Base-by-base conservation (phyloP, 1,284 basidiomycete species). In the Schizophyllum commune region DNA sequence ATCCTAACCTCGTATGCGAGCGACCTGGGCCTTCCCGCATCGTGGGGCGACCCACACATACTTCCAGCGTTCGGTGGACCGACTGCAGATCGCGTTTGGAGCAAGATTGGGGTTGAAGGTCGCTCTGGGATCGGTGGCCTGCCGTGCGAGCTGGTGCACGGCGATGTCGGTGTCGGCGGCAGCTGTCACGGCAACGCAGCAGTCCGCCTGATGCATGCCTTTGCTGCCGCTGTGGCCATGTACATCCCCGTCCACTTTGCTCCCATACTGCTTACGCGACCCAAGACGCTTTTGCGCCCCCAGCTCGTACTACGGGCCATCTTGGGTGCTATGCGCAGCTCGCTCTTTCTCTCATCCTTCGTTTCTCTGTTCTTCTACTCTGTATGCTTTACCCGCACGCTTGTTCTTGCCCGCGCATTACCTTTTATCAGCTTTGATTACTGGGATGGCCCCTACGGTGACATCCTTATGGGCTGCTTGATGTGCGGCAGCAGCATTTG, bases 211-310 rank as follows among this genome's bases (percentile, higher is more conserved):
- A 55, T 74, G 6, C 77, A 77, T 58, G 88, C 82, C 0, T 89
- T 91, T 66, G 66, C 79, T 9, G 76, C 89, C 68, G 83, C 86
- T 0, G 66, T 88, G 21, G 77, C 76, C 1, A 79, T 91, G 27
- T 89, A 91, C 68, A 72, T 88, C 58, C 89, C 89, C 1, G 89
- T 88, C 0, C 88, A 91, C 68, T 78, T 88, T 65, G 68, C 90
- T 32, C 88, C 89, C 1, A 72, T 83, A 52, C 71, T 91, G 7
- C 69, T 90, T 21, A 83, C 81, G 4, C 79, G 78, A 19, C 88
- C 89, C 1, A 73, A 72, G 55, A 74, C 73, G 9, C 75, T 90
- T 9, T 70, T 88, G 1, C 71, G 74, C 15, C 74, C 75, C 1
- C 73, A 73, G 21, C 73, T 71, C 62, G 62, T 80, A 9, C 57